Evolutionary conservation across 2,329 filamentous ascomycete genomes (phyloP), one percentile per base, ranked within the genome.

Genomic region (Emmonsiellopsis sp.): DNA sequence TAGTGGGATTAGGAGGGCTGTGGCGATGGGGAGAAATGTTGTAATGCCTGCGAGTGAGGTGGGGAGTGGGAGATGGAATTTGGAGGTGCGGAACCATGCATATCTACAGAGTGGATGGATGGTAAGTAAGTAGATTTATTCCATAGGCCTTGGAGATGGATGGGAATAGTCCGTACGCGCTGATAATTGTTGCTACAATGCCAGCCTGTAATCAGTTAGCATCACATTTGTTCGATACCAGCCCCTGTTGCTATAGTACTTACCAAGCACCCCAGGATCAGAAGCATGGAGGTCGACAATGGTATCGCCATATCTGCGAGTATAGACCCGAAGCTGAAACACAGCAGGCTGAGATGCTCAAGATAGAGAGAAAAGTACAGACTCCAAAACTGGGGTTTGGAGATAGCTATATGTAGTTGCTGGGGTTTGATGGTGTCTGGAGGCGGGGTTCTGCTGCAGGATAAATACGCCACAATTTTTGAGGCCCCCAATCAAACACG

Each of bases 1-100:
- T 9, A 49, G 5, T 9, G 47, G 38, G 42, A 46, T 35, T 11
- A 51, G 30, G 30, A 54, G 26, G 30, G 16, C n/a, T 13, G 54
- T 47, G 11, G 35, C 8, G n/a, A 48, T 13, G 16, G 52, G 53
- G 32, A 54, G 43, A 26, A 52, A 52, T 6, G 55, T 54, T 20
- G 48, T 34, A 5, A 44, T n/a, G n/a, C 26, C 50, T 31, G 43
- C 11, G 15, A 55, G 48, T 2, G 34, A 30, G 34, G 37, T 35
- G 7, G 55, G 48, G n/a, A 52, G 34, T 20, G 52, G 52, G 15
- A 54, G 53, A 50, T 40, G 16, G 47, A 52, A 32, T 35, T 55
- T 48, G 2, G 51, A 46, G 32, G 53, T 44, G 34, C 49, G 48
- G 15, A 35, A 48, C 55, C 55, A 57, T 16, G 55, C 31, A 20